Evolutionary conservation across 164 flowering plant species (phyloP).

Genomic region (Vitis labrusca): DNA sequence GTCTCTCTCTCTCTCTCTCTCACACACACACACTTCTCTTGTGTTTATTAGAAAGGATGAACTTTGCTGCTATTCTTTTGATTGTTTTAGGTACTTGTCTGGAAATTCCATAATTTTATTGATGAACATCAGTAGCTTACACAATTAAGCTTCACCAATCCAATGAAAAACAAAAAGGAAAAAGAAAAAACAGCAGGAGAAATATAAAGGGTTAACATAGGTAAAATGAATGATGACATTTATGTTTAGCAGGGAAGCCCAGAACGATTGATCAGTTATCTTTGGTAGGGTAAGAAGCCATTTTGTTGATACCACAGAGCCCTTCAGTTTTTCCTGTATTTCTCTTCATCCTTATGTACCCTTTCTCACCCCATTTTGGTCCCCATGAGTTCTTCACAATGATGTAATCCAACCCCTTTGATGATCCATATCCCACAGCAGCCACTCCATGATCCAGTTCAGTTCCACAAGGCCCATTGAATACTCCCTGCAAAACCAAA

Average conservation of each 20-base stretch:
- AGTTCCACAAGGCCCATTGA: constrained; percentile 40
- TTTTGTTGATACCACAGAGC: constrained; percentile 40
- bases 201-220: no score
- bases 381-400: constrained; percentile 61
- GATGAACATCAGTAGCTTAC: neutral
- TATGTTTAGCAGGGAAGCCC: neutral
- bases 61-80: neutral
- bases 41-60: neutral
- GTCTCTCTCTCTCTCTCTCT: constrained; percentile 4
- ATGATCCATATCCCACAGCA: constrained; percentile 47
- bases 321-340: constrained; percentile 46
- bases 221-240: neutral
- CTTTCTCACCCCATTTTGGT: constrained; percentile 45
- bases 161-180: neutral
- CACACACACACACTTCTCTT: neutral
- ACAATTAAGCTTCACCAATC: neutral
- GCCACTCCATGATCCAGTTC: constrained; percentile 48
- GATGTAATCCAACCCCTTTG: constrained; percentile 32
- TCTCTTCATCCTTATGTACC: constrained; percentile 47
- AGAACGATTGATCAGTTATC: constrained; percentile 7
- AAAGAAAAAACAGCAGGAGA: neutral
- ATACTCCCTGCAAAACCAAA: constrained; percentile 34
- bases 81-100: neutral
- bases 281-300: constrained; percentile 47
- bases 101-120: neutral